Evolutionary conservation across 441 rosid genomes (phyloP).

Genomic region (Kokia cookei): DNA sequence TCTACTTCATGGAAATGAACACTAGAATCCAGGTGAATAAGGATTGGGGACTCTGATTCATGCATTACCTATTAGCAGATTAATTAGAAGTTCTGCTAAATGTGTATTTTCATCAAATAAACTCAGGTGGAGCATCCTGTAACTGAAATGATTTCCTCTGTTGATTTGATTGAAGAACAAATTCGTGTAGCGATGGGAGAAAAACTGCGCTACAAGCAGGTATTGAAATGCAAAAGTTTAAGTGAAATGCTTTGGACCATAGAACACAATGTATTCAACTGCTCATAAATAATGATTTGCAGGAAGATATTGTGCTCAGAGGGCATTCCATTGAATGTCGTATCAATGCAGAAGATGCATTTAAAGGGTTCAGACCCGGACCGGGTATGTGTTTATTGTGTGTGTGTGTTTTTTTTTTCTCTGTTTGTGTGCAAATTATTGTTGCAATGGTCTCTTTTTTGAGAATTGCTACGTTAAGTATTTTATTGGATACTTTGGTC

Average conservation of each 20-base stretch:
- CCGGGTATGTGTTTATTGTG: slow-evolving; percentile 49
- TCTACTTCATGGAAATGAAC: slow-evolving; percentile 99
- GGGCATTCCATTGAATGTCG: slow-evolving; percentile 99
- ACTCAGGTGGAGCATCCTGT: slow-evolving; percentile 95
- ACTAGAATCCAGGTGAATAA: slow-evolving; percentile 83
- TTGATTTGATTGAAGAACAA: slow-evolving; percentile 95
- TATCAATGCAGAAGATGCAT: slow-evolving; percentile 96
- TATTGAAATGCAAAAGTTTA: slow-evolving; percentile 13
- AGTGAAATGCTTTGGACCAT: not conserved
- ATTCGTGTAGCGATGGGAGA: slow-evolving; percentile 93
- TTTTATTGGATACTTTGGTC: not conserved
- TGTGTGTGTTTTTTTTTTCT: not conserved
- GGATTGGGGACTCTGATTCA: slow-evolving; percentile 3
- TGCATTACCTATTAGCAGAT: not conserved
- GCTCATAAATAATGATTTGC: slow-evolving; percentile 15
- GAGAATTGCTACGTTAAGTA: not conserved
- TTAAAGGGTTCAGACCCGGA: slow-evolving; percentile 92
- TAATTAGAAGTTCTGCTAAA: slow-evolving; percentile 6
- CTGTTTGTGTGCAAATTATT: not conserved
- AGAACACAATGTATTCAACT: not conserved
- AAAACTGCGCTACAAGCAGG: slow-evolving; percentile 83
- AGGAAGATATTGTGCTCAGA: slow-evolving; percentile 92
- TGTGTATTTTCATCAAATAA: not conserved
- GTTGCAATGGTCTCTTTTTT: not conserved
- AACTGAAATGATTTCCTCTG: slow-evolving; percentile 95